Conservation (phyloP, 208 protist genomes). For the Trypanosoma caninum region DNA sequence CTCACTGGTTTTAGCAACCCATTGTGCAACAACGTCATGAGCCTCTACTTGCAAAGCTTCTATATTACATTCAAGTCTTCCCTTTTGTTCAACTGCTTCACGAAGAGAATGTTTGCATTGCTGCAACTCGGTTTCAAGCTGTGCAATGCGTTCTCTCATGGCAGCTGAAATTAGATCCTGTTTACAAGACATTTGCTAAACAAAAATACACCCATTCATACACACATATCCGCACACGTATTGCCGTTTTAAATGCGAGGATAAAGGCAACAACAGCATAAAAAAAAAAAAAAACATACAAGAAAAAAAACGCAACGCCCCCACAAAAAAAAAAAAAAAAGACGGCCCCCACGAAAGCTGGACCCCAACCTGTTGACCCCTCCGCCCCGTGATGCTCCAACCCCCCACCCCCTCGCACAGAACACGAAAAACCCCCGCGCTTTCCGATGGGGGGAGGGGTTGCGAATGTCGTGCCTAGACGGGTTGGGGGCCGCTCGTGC, state of each 20-base stretch:
- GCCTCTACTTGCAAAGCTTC: conserved; percentile 54
- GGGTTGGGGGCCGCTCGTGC: no score
- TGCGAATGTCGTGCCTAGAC: no score
- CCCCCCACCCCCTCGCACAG: no score
- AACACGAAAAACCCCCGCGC: no score
- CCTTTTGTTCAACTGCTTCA: conserved; percentile 23
- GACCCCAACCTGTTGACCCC: no score
- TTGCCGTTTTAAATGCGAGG: no score
- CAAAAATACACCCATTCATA: no score
- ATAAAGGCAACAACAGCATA: not conserved
- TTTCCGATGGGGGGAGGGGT: no score
- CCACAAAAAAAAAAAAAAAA: not conserved
- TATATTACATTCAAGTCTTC: conserved; percentile 46
- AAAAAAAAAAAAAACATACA: conserved; percentile 28
- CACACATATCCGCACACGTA: no score
- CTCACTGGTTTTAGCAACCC: conserved; percentile 51
- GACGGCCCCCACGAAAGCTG: no score
- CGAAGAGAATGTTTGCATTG: conserved; percentile 27
- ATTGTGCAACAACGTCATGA: conserved; percentile 71
- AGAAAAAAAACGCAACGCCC: conserved; percentile 6
- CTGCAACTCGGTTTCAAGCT: conserved; percentile 61
- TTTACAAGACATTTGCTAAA: conserved; percentile 45
- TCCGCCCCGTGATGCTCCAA: no score
- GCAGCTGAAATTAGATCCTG: conserved; percentile 50
- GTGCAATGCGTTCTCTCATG: conserved; percentile 64